phyloP scores from a whole-genome alignment of 1,284 basidiomycete species.

The Apiotrichum domesticum region DNA sequence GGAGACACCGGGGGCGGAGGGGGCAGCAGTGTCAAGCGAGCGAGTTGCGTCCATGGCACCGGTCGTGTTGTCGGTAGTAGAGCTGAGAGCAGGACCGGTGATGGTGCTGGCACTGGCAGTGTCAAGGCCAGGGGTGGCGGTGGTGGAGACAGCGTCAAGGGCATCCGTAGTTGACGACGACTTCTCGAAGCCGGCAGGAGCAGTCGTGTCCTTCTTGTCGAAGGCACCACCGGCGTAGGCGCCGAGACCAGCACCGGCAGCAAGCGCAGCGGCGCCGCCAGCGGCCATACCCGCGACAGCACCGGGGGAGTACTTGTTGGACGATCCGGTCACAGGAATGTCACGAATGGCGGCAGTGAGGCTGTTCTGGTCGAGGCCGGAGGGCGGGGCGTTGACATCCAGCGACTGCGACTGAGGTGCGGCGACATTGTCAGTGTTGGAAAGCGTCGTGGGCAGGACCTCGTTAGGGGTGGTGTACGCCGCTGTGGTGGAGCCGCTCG shows the following conservation, averaged over 20 bases:
- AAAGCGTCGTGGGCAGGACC: not conserved
- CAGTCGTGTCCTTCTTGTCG: not conserved
- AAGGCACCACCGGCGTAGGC: not conserved
- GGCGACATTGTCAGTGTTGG: not conserved
- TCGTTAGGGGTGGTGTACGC: not conserved
- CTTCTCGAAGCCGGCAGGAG: not conserved
- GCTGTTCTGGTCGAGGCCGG: not conserved
- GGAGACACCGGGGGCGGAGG: not conserved
- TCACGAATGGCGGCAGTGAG: not conserved
- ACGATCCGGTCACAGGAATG: not conserved
- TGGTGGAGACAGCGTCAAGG: not conserved
- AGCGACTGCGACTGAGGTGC: not conserved
- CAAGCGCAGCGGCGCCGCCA: not conserved
- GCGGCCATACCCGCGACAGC: not conserved
- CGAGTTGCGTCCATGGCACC: constrained; percentile 1
- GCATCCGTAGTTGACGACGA: not conserved
- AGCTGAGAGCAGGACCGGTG: not conserved
- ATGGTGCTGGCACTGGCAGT: not conserved
- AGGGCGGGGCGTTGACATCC: not conserved
- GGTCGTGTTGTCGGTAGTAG: not conserved
- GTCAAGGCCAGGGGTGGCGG: not conserved
- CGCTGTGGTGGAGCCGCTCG: not conserved
- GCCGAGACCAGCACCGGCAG: not conserved
- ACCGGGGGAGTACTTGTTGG: not conserved
- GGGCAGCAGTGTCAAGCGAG: not conserved